Evolutionary conservation across 345 rosid species (phyloP).

Genomic region (Turnera subulata): DNA sequence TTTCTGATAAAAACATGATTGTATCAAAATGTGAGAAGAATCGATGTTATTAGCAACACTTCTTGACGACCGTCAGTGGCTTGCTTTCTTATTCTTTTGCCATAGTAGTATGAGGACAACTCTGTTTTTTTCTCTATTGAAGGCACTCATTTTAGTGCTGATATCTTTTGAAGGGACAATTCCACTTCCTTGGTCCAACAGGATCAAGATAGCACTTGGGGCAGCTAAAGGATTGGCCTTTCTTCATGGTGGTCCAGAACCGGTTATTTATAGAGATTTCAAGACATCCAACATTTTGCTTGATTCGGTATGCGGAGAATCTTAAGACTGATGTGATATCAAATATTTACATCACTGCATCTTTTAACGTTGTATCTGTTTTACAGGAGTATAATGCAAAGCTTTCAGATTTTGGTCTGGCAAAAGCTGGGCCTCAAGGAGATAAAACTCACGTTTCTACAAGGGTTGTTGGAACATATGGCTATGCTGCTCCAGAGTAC

Average conservation of each 20-base stretch:
- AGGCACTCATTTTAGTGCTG: not conserved
- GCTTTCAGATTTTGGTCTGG: slow-evolving; percentile 34
- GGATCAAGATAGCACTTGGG: slow-evolving; percentile 35
- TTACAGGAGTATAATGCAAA: slow-evolving; percentile 32
- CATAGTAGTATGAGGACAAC: slow-evolving; percentile 5
- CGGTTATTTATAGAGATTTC: slow-evolving; percentile 32
- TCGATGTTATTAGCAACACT: slow-evolving; percentile 21
- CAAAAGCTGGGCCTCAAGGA: slow-evolving; percentile 36
- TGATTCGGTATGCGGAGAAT: slow-evolving; percentile 21
- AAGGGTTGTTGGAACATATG: slow-evolving; percentile 33
- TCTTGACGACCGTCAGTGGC: not conserved
- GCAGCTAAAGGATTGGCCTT: slow-evolving; percentile 35
- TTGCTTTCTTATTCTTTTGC: slow-evolving; percentile 3
- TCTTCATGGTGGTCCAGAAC: slow-evolving; percentile 31
- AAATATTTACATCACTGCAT: not conserved
- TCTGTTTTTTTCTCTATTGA: slow-evolving; percentile 1
- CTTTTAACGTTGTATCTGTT: no score
- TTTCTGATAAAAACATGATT: no score
- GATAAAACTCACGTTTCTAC: slow-evolving; percentile 36
- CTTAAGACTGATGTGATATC: not conserved
- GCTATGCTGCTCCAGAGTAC: slow-evolving; percentile 35
- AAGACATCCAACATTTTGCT: slow-evolving; percentile 34
- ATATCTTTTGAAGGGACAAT: slow-evolving; percentile 51
- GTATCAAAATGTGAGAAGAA: not conserved
- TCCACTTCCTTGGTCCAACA: slow-evolving; percentile 31